These are phyloP conservation scores for Hemerocallis citrina DNA, from an alignment of 106 monocot genomes.

Conservation along the genomic window DNA sequence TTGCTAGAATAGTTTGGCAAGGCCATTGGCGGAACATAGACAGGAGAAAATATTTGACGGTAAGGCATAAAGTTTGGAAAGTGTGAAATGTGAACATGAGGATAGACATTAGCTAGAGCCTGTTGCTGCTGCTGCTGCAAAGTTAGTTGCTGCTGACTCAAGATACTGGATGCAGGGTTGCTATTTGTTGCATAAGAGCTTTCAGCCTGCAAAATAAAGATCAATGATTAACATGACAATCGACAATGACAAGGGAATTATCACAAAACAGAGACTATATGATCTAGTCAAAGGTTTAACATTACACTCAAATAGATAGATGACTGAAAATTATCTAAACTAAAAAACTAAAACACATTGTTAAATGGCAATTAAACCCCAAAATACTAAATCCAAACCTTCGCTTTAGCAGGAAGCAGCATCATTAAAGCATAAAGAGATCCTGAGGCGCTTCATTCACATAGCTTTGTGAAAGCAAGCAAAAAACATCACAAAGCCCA, in stretches of 20 bases:
- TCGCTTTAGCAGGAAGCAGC: background rate
- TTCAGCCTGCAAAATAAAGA: conserved; percentile 32
- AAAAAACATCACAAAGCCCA: too few relatives aligned
- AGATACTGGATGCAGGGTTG: conserved; percentile 18
- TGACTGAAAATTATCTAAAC: background rate
- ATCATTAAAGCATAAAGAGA: too few relatives aligned
- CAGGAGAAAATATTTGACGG: conserved; percentile 68
- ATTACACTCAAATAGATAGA: too few relatives aligned
- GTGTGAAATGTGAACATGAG: conserved; percentile 67
- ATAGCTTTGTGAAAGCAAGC: too few relatives aligned
- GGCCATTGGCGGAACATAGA: conserved; percentile 79
- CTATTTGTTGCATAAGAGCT: conserved; percentile 24
- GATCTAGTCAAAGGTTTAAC: too few relatives aligned
- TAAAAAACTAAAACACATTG: too few relatives aligned
- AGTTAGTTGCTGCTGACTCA: conserved; percentile 13
- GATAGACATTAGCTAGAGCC: conserved; percentile 54
- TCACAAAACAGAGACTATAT: too few relatives aligned
- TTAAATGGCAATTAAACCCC: background rate
- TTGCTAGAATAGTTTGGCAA: conserved; percentile 67
- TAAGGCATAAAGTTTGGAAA: conserved; percentile 82
- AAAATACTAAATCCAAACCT: too few relatives aligned
- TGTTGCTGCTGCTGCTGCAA: conserved; percentile 55
- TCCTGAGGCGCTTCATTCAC: too few relatives aligned
- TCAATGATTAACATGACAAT: background rate
- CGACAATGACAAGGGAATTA: too few relatives aligned